Percentiles rank a stretch among this genome's conserved stretches.
Evolutionary conservation across 1,139 yeast genomes (phyloP).

Genomic region (Hyphopichia wangnamkhiaoensis): DNA sequence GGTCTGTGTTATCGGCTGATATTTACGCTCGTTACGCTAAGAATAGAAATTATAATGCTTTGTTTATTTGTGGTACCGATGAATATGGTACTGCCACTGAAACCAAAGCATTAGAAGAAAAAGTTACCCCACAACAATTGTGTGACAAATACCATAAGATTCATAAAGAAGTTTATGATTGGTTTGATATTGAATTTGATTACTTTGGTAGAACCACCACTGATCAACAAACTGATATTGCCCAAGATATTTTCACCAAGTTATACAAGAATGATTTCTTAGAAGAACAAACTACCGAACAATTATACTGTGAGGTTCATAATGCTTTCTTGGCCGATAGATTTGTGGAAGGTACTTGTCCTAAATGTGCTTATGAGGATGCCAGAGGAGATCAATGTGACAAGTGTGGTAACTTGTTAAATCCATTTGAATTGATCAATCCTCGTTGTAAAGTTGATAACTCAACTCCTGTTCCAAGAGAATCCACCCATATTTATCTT

Average conservation of each 20-base stretch:
- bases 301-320: constrained; percentile 88
- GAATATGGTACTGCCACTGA: constrained; percentile 99
- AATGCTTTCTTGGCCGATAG: constrained; percentile 93
- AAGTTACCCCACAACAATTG: constrained; percentile 79
- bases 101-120: constrained; percentile 95
- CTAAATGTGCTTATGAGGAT: constrained; percentile 90
- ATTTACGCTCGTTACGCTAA: constrained; percentile 89
- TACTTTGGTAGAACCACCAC: constrained; percentile 97
- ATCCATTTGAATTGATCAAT: constrained; percentile 88
- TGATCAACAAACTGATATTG: constrained; percentile 85
- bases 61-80: constrained; percentile 94
- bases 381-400: constrained; percentile 99
- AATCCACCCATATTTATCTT: constrained; percentile 84
- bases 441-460: constrained; percentile 95
- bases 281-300: constrained; percentile 86
- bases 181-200: constrained; percentile 96
- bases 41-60: constrained; percentile 82
- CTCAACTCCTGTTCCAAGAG: constrained; percentile 73
- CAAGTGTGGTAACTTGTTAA: constrained; percentile 84
- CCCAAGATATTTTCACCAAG: constrained; percentile 86
- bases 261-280: constrained; percentile 71
- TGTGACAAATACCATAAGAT: constrained; percentile 88
- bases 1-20: constrained; percentile 93
- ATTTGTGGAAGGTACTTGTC: constrained; percentile 97
- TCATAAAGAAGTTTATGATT: constrained; percentile 88